phyloP scores from a whole-genome alignment of 75 land plant genomes.

The Isoetes taiwanensis region DNA sequence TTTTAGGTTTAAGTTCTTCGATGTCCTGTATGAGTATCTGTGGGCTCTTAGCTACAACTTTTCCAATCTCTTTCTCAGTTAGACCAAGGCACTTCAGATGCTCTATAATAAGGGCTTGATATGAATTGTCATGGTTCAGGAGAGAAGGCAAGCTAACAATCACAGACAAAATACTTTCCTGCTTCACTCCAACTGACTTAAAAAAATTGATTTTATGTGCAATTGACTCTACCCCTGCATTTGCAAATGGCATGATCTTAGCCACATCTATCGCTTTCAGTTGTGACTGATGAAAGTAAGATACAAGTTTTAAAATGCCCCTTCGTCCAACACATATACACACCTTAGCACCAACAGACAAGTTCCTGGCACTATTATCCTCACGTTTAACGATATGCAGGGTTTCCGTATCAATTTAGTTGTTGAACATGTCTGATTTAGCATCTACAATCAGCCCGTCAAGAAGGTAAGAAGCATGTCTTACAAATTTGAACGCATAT shows the following conservation, averaged over 20 bases:
- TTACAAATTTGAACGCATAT: constrained; percentile 33
- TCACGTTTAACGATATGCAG: no score
- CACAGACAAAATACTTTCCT: constrained; percentile 12
- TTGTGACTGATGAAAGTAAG: constrained; percentile 20
- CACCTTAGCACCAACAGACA: constrained; percentile 12
- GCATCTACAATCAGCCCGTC: constrained; percentile 22
- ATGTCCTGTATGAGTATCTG: constrained; percentile 20
- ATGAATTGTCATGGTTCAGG: constrained; percentile 13
- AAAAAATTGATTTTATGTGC: constrained; percentile 27
- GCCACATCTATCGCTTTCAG: constrained; percentile 27
- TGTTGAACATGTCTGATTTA: no score
- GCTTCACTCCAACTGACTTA: constrained; percentile 17
- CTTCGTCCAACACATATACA: constrained; percentile 17
- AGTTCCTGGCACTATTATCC: no score
- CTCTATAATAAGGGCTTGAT: constrained; percentile 20
- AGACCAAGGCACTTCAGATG: constrained; percentile 21
- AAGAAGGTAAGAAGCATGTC: constrained; percentile 21
- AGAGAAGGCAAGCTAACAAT: constrained; percentile 28
- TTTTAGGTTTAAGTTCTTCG: constrained; percentile 10
- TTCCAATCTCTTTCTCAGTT: constrained; percentile 15
- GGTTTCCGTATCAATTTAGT: no score
- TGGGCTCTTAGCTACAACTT: constrained; percentile 17
- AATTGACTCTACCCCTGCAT: constrained; percentile 14
- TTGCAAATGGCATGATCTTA: constrained; percentile 16
- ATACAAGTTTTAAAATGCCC: constrained; percentile 22